A percentile compares a stretch with the other conserved stretches of the same genome.
Evolutionary conservation across 192 early-diverging fungal genomes (phyloP).

Genomic region (Linnemannia elongata): DNA sequence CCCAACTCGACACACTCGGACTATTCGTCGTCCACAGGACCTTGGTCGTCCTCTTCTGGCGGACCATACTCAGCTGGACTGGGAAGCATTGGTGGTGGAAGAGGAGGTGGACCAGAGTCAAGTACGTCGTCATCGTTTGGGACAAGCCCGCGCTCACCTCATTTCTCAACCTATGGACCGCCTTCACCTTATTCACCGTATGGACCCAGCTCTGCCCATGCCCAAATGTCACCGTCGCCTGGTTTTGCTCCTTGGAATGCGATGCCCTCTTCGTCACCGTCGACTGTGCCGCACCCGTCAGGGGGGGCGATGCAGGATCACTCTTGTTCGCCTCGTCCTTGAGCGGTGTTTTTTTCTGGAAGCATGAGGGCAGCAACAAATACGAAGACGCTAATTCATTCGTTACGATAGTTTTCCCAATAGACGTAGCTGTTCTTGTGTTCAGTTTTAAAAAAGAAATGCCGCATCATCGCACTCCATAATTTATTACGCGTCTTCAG

Average conservation of each 20-base stretch:
- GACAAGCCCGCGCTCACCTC: conserved; percentile 5
- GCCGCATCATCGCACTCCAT: not conserved
- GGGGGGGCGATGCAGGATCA: not conserved
- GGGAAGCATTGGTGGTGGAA: not conserved
- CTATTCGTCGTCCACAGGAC: conserved; percentile 30
- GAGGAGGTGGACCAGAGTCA: conserved; percentile 66
- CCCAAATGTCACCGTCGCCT: conserved; percentile 17
- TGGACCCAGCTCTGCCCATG: conserved; percentile 22
- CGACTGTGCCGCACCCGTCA: not conserved
- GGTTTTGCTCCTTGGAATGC: conserved; percentile 16
- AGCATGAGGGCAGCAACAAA: not conserved
- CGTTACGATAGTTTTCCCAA: not conserved
- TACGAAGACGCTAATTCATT: too few relatives aligned
- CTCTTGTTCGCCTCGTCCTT: not conserved
- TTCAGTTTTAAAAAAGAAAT: not conserved
- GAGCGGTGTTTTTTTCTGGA: not conserved
- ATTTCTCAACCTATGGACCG: conserved; percentile 31
- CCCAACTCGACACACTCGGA: conserved; percentile 45
- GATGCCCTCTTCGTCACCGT: not conserved
- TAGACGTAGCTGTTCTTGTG: not conserved
- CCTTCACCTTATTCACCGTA: conserved; percentile 23
- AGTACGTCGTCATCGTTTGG: conserved; percentile 37
- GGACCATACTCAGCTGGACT: conserved; percentile 31
- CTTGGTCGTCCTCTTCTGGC: conserved; percentile 36
- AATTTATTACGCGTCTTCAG: not conserved